Base-by-base conservation (phyloP, 2,329 filamentous ascomycete species). In the Orbilia quercus region DNA sequence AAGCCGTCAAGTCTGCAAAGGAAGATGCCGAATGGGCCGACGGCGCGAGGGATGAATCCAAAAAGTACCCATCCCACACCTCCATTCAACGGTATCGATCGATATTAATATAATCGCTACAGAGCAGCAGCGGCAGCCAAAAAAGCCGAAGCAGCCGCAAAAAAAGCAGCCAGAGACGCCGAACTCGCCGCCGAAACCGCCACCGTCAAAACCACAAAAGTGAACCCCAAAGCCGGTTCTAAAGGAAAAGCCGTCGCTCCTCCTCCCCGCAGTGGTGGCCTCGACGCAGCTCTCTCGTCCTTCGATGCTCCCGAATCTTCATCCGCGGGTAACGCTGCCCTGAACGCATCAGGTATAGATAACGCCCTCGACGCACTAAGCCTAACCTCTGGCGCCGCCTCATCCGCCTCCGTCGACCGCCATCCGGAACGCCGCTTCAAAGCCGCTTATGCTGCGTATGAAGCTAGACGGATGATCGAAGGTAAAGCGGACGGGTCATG, bases 101-200 rank as follows among this genome's bases (percentile, higher is more conserved):
- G 9, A 9, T 31, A 31, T 5, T 31, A 31, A 31, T 31, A 31
- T 5, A 31, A 31, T 31, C n/a, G n/a, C n/a, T n/a, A n/a, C 40
- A 45, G 42, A 16, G 42, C 42, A 4, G 7, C 42, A 7, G 92
- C 93, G 60, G 91, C 90, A 54, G 89, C 88, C 54, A 96, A 94
- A 82, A 92, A 90, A 77, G 90, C 90, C 64, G 91, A 96, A 79
- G 86, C 85, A 64, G 91, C 90, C 1, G 88, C 89, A 65, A 96
- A 96, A 82, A 98, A 96, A 82, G 94, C 93, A 57, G 95, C 98
- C 80, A 90, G 90, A 54, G 93, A 96, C 1, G 91, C 93, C 9
- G 83, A 93, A 22, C 82, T 92, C 38, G 89, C 88, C 66, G 92
- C 91, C 79, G 95, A 99, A 82, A 94, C 97, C 79, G 89, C 86